These are phyloP conservation scores for Wickerhamomyces xylosicus DNA, from an alignment of 805 yeast species.

Conservation along the genomic window DNA sequence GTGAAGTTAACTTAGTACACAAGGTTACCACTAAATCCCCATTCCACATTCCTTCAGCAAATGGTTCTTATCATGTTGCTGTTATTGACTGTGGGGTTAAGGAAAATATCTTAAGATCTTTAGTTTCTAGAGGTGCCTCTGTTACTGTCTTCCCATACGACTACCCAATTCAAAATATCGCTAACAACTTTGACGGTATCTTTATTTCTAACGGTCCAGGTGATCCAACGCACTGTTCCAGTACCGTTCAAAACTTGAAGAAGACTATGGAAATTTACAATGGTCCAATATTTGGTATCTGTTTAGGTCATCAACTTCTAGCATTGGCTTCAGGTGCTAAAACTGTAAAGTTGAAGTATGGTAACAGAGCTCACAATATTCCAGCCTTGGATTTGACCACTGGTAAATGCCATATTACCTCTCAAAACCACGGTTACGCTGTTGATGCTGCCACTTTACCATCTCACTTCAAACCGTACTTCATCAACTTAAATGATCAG, in stretches of 20 bases:
- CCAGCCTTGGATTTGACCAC: constrained; percentile 87
- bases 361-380: constrained; percentile 98
- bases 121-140: constrained; percentile 91
- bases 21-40: constrained; percentile 94
- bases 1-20: constrained; percentile 79
- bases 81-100: constrained; percentile 97
- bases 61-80: constrained; percentile 69
- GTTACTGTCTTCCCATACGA: constrained; percentile 95
- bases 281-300: constrained; percentile 93
- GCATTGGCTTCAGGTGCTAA: constrained; percentile 93
- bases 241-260: constrained; percentile 66
- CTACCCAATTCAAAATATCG: constrained; percentile 85
- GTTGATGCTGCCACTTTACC: constrained; percentile 77
- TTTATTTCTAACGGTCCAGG: constrained; percentile 97
- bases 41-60: constrained; percentile 63
- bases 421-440: constrained; percentile 98
- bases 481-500: constrained; percentile 88
- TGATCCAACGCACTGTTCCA: constrained; percentile 85
- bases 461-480: constrained; percentile 73
- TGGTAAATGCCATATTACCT: constrained; percentile 94
- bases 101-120: constrained; percentile 90
- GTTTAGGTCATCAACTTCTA: constrained; percentile 93
- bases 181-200: constrained; percentile 87
- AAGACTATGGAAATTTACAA: constrained; percentile 54
- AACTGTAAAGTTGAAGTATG: constrained; percentile 88